A percentile compares a stretch with the other conserved stretches of the same genome.
These are phyloP conservation scores for Hansenula sp. DNA, from an alignment of 1,139 yeast species.

Conservation along the genomic window DNA sequence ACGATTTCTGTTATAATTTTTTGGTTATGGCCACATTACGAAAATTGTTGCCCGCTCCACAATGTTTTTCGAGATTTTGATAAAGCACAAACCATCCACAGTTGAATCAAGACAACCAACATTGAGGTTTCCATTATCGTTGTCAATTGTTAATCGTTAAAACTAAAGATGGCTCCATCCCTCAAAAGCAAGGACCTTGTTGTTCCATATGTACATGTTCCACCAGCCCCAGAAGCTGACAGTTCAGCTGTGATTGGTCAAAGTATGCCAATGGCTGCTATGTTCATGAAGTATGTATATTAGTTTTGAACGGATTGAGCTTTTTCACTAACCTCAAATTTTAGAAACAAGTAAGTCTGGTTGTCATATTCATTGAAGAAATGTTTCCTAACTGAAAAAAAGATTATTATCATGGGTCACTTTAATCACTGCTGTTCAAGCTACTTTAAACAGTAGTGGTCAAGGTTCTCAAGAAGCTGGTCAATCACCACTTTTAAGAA, in stretches of 20 bases:
- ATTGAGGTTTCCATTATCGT: too few species aligned
- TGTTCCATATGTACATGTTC: slow-evolving; percentile 39
- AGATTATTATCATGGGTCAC: slow-evolving; percentile 43
- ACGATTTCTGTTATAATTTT: too few species aligned
- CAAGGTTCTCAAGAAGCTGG: slow-evolving; percentile 13
- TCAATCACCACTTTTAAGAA: slow-evolving; percentile 13
- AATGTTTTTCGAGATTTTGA: too few species aligned
- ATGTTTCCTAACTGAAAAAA: slow-evolving; percentile 7
- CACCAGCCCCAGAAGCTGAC: slow-evolving; percentile 45
- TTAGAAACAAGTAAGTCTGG: slow-evolving; percentile 28
- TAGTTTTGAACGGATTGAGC: not conserved
- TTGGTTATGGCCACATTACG: too few species aligned
- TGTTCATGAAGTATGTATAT: slow-evolving; percentile 38
- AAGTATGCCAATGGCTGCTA: slow-evolving; percentile 67
- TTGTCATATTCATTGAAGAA: not conserved
- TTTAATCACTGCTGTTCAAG: slow-evolving; percentile 37
- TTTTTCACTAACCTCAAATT: not conserved
- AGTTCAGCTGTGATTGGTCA: slow-evolving; percentile 47
- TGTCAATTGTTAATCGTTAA: not conserved
- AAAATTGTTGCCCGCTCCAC: too few species aligned
- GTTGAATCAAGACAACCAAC: too few species aligned
- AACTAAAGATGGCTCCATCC: slow-evolving; percentile 20
- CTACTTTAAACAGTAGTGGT: slow-evolving; percentile 29
- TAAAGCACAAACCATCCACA: too few species aligned
- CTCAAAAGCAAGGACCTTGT: slow-evolving; percentile 32